Base-by-base conservation (phyloP, 768 basidiomycete species). In the Boletus subparvulus region DNA sequence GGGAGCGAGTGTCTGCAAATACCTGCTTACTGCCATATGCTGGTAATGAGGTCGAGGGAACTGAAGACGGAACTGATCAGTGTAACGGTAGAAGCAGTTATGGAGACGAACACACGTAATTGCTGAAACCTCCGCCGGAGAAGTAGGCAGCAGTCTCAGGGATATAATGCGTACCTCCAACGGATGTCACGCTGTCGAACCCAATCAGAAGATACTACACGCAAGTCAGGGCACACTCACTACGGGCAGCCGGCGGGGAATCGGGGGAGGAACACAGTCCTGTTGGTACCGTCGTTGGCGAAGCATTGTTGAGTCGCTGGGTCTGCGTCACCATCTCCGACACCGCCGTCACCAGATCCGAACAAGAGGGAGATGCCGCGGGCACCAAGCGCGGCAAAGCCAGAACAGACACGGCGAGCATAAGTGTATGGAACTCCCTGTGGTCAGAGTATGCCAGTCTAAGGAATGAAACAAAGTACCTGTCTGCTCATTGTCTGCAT, bases 91-190 rank as follows among this genome's bases (percentile, higher is more conserved):
- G 8, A 75, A 16, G 13, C 2, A 9, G 16, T 19, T 6, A 9
- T 30, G 6, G 6, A 4, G 10, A 50, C 30, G 39, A 47, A 48
- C 45, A 79, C 59, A 87, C 86, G 50, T 83, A 81, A 59, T 86
- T 76, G 66, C 87, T 88, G 74, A 90, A 91, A 4, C 88, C 88
- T 37, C 88, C 88, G 2, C 87, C 86, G 13, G 86, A 88, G 74
- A 88, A 86, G 60, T 48, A 66, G 0, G 78, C 80, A 0, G 82
- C 83, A 14, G 75, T 75, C 66, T 91, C 88, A 0, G 86, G 87
- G 48, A 87, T 71, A 40, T 71, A 58, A 21, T 68, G 69, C 1
- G 88, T 90, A 9, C 82, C 89, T 10, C 89, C 89, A 3, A 92
- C 88, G 3, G 85, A 59, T 4, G 89, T 92, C 19, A 89, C 85